Conservation (phyloP, 441 rosid genomes). For the Sinapis alba region DNA sequence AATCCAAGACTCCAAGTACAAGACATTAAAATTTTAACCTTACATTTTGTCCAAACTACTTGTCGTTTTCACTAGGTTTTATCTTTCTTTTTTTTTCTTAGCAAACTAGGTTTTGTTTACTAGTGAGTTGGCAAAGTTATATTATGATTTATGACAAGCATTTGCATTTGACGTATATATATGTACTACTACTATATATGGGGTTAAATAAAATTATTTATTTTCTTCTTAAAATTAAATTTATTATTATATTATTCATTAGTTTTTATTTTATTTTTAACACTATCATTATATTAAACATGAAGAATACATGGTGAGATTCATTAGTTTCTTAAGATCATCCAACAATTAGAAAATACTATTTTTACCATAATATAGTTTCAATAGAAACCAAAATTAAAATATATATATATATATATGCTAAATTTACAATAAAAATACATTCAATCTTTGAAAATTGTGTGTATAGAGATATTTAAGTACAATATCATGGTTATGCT, state of each 20-base stretch:
- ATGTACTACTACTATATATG: background rate
- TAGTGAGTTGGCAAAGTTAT: slow-evolving; percentile 25
- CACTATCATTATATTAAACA: no score
- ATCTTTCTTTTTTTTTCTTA: no score
- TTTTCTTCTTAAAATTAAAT: background rate
- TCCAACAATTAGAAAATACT: background rate
- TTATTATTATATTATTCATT: background rate
- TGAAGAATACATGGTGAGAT: no score
- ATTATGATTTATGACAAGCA: slow-evolving; percentile 17
- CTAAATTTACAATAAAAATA: no score
- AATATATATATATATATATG: no score
- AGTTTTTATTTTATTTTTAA: no score
- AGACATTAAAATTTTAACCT: slow-evolving; percentile 12
- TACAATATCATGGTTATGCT: no score
- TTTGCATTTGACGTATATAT: slow-evolving; percentile 14
- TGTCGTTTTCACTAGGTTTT: slow-evolving; percentile 26
- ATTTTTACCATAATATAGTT: background rate
- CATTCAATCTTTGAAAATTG: no score
- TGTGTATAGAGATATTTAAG: no score
- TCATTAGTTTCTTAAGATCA: background rate
- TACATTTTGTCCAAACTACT: slow-evolving; percentile 17
- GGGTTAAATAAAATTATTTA: background rate
- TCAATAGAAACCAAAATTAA: no score
- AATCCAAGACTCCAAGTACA: slow-evolving; percentile 28
- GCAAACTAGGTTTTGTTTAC: no score